Conservation (phyloP, 805 yeast genomes). For the Lipomyces kockii region DNA sequence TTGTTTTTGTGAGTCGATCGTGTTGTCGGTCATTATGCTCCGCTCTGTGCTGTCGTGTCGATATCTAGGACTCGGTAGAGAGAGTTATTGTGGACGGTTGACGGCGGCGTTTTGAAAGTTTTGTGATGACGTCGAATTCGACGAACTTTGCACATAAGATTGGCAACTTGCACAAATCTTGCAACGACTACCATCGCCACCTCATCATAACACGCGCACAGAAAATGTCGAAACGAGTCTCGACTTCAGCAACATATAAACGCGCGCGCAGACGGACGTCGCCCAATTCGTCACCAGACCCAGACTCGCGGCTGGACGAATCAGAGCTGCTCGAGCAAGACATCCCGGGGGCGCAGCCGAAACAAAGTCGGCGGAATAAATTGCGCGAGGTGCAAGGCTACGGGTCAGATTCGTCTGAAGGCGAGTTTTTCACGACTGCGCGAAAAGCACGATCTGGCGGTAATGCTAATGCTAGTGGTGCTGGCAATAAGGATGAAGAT, state of each 20-base stretch:
- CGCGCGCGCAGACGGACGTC: slow-evolving; percentile 1
- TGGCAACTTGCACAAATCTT: no score
- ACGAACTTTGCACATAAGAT: no score
- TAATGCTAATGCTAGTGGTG: slow-evolving; percentile 17
- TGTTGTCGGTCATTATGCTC: not conserved
- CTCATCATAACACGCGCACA: not conserved
- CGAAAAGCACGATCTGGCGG: slow-evolving; percentile 11
- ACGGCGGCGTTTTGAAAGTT: not conserved
- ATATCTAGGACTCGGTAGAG: not conserved
- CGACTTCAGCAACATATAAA: slow-evolving; percentile 7
- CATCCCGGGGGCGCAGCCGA: slow-evolving; percentile 28
- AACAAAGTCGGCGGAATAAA: slow-evolving; percentile 20
- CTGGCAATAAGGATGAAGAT: slow-evolving; percentile 43
- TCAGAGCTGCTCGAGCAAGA: slow-evolving; percentile 30
- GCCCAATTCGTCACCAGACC: not conserved
- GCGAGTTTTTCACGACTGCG: slow-evolving; percentile 26
- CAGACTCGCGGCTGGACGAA: slow-evolving; percentile 8
- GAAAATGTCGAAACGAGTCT: slow-evolving; percentile 4
- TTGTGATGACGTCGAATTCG: not conserved
- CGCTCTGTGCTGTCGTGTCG: not conserved
- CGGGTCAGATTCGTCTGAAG: slow-evolving; percentile 38
- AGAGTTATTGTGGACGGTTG: no score
- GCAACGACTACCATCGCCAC: no score
- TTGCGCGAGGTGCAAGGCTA: slow-evolving; percentile 32
- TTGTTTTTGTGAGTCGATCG: not conserved